Evolutionary conservation across 768 basidiomycete genomes (phyloP), one percentile per base, ranked within the genome.

Genomic region (Boletellus emodensis): DNA sequence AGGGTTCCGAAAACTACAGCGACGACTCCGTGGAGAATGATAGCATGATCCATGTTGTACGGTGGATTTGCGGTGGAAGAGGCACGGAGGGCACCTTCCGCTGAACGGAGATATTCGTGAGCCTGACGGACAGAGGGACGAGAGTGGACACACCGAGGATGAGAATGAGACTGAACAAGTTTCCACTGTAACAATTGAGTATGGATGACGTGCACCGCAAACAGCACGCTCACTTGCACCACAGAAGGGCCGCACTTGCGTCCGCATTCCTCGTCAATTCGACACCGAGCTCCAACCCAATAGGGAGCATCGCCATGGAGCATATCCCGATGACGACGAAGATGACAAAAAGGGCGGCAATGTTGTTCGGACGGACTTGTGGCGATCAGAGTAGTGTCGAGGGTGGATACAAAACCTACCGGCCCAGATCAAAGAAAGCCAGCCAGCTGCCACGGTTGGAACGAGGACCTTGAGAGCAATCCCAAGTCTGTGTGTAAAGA

Each of bases 201-300:
- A 10, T 8, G 30, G 2, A 18, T 42, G 3, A 15, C n/a, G 11
- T 20, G 22, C 2, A 17, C 1, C n/a, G 7, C 2, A 32, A 17
- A 48, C 40, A 22, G 26, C 5, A 20, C 40, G 73, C 83, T 49
- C 61, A 88, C 85, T 72, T 70, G 67, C 83, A 83, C 89, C 90
- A 93, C 20, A 92, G 60, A 24, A 90, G 63, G 0, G 89, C 85
- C 0, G 88, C 77, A 52, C 87, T 90, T 1, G 79, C 82, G 49
- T 90, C 87, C 1, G 89, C 79, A 60, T 89, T 90, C 49, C 87
- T 75, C 7, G 90, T 90, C 18, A 92, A 62, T 64, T 94, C 91
- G 35, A 83, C 85, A 13, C 79, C 84, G 18, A 94, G 78, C 61
- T 94, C 90, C 49, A 94, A 71, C 1, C 73, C 82, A 28, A 92